Conservation (phyloP, 2,329 filamentous ascomycete genomes). For the Fusarium devonianum region DNA sequence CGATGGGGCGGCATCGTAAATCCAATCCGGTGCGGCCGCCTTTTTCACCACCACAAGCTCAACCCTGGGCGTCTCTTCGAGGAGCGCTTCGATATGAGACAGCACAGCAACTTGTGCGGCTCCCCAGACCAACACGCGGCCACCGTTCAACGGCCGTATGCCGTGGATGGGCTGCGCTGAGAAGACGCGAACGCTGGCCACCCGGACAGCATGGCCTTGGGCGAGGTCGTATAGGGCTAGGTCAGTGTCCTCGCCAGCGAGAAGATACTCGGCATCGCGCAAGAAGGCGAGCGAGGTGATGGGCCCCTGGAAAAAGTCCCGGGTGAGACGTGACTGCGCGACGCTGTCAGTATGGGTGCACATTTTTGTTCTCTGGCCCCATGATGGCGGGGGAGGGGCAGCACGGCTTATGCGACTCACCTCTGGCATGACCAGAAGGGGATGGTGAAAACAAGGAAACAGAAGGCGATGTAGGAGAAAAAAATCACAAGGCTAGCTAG, state of each 20-base stretch:
- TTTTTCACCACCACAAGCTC: slow-evolving; percentile 43
- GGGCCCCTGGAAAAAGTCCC: slow-evolving; percentile 58
- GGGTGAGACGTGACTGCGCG: slow-evolving; percentile 30
- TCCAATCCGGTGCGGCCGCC: slow-evolving; percentile 73
- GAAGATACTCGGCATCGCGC: slow-evolving; percentile 50
- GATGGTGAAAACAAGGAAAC: background rate
- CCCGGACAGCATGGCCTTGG: slow-evolving; percentile 43
- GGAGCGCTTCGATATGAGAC: slow-evolving; percentile 35
- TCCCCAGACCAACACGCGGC: slow-evolving; percentile 72
- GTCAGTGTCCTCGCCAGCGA: slow-evolving; percentile 67
- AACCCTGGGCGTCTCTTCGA: slow-evolving; percentile 36
- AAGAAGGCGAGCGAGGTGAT: slow-evolving; percentile 68
- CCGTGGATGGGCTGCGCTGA: slow-evolving; percentile 76
- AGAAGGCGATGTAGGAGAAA: background rate
- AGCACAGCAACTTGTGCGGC: slow-evolving; percentile 61
- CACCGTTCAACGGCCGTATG: slow-evolving; percentile 56
- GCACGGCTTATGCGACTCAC: slow-evolving; percentile 17
- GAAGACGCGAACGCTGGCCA: slow-evolving; percentile 63
- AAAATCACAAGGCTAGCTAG: too few relatives aligned
- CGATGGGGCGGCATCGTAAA: slow-evolving; percentile 70
- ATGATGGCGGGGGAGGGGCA: slow-evolving; percentile 41
- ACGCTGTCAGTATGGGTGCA: slow-evolving; percentile 14
- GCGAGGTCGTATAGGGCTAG: slow-evolving; percentile 60
- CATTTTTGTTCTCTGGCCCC: background rate
- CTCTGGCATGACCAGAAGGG: slow-evolving; percentile 25